Conservation (phyloP, 2,329 filamentous ascomycete genomes). For the Zasmidium citrigriseum region DNA sequence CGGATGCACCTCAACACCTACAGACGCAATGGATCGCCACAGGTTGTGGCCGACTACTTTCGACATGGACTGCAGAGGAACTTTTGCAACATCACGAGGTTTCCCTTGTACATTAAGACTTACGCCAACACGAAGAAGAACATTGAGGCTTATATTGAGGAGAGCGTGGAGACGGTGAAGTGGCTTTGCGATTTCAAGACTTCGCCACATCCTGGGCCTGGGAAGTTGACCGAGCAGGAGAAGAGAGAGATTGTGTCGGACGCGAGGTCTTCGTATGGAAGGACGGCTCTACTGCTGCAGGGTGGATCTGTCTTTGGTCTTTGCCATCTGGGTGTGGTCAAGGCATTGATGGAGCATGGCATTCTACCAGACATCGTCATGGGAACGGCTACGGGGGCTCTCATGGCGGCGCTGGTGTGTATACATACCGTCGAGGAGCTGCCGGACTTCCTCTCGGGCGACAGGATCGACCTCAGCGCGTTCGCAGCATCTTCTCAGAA, state of each 20-base stretch:
- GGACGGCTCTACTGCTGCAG: constrained; percentile 76
- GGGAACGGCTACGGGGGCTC: constrained; percentile 83
- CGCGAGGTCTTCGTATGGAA: constrained; percentile 85
- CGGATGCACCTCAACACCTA: constrained; percentile 14
- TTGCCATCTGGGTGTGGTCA: constrained; percentile 87
- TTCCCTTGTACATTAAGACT: constrained; percentile 78
- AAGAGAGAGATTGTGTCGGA: constrained; percentile 88
- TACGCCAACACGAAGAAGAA: constrained; percentile 90
- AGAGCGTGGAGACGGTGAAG: constrained; percentile 77
- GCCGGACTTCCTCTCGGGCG: constrained; percentile 71
- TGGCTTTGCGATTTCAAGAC: constrained; percentile 72
- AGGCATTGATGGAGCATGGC: constrained; percentile 72
- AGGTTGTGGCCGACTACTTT: constrained; percentile 75
- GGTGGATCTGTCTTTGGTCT: constrained; percentile 89
- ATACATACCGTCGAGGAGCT: constrained; percentile 87
- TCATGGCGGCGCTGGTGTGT: constrained; percentile 85
- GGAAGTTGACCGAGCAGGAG: constrained; percentile 65
- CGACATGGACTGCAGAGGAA: constrained; percentile 78
- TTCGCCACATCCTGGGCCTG: constrained; percentile 13
- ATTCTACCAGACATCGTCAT: constrained; percentile 87
- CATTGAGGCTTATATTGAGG: constrained; percentile 87
- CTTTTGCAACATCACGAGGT: constrained; percentile 82
- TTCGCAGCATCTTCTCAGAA: constrained; percentile 57
- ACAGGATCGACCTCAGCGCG: constrained; percentile 78
- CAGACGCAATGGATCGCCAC: constrained; percentile 15